Evolutionary conservation across 192 early-diverging fungal genomes (phyloP).

Genomic region (Blastocladiella britannica): DNA sequence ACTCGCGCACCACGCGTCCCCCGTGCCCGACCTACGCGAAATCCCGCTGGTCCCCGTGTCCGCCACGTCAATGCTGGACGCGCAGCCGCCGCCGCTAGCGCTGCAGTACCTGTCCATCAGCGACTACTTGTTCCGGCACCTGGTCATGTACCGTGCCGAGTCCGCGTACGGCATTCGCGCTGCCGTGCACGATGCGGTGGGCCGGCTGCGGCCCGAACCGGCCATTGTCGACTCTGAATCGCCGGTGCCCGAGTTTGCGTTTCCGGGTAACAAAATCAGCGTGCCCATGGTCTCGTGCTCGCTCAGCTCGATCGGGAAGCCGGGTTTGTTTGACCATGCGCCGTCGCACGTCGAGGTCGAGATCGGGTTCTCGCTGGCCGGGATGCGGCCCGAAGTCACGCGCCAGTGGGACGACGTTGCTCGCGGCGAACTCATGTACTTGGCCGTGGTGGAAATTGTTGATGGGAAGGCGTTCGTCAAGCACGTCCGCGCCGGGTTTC

Average conservation of each 20-base stretch:
- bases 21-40: constrained; percentile 45
- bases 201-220: constrained; percentile 61
- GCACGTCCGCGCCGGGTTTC: no score
- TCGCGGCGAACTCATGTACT: constrained; percentile 72
- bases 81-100: constrained; percentile 68
- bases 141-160: constrained; percentile 64
- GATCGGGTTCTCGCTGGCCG: constrained; percentile 40
- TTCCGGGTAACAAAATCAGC: no score
- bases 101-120: constrained; percentile 82
- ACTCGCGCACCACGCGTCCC: constrained; percentile 38
- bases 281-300: constrained; percentile 34
- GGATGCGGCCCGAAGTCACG: constrained; percentile 13
- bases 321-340: constrained; percentile 6
- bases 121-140: constrained; percentile 77
- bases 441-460: constrained; percentile 44
- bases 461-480: no score
- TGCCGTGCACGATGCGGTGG: constrained; percentile 72
- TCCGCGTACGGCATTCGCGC: constrained; percentile 62
- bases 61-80: constrained; percentile 8
- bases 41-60: constrained; percentile 63
- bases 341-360: constrained; percentile 65
- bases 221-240: constrained; percentile 14
- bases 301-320: background rate
- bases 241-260: constrained; percentile 38
- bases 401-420: constrained; percentile 73